Base-by-base conservation (phyloP, 768 basidiomycete species). In the Auriculariales sp. region DNA sequence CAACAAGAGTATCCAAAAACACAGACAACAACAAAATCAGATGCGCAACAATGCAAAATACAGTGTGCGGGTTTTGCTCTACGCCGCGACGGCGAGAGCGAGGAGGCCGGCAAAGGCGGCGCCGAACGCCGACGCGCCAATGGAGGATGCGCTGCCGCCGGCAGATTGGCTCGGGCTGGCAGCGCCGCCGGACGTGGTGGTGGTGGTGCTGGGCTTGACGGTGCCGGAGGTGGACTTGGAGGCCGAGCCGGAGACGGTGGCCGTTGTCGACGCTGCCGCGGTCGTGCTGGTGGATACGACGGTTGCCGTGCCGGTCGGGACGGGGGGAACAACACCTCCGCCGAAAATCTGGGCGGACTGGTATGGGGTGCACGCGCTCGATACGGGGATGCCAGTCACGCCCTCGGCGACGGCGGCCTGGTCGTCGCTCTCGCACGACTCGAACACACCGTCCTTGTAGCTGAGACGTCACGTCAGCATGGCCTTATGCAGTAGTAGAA, bases 381-480 rank as follows among this genome's bases (percentile, higher is more conserved):
- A 71, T 7, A 70, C 49, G 9, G 72, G 69, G 15, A 63, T 49
- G 39, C 12, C 39, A 10, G 39, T 44, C 6, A 44, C 39, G 39
- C 14, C 15, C 4, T 11, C 14, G 19, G 22, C 6, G 24, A 44
- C 39, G 39, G 39, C 22, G 47, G 70, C 68, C 68, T 79, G 77
- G 58, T 75, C 67, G n/a, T 84, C 81, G 19, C 78, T 77, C 7
- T 73, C 59, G 66, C 87, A 90, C 5, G 70, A 64, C 52, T 78
- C 74, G 64, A 84, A 89, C 0, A 68, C 67, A 28, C 72, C 74
- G 44, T 78, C 67, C 47, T 71, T 60, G 32, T 81, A 81, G n/a
- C 29, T 67, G 62, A 61, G 73, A 77, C 14, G 86, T 85, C n/a
- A 74, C 79, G 60, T 87, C 88, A 69, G 78, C 87, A 2, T 54